phyloP scores from a whole-genome alignment of 345 rosid genomes.

The Litchi chinensis region DNA sequence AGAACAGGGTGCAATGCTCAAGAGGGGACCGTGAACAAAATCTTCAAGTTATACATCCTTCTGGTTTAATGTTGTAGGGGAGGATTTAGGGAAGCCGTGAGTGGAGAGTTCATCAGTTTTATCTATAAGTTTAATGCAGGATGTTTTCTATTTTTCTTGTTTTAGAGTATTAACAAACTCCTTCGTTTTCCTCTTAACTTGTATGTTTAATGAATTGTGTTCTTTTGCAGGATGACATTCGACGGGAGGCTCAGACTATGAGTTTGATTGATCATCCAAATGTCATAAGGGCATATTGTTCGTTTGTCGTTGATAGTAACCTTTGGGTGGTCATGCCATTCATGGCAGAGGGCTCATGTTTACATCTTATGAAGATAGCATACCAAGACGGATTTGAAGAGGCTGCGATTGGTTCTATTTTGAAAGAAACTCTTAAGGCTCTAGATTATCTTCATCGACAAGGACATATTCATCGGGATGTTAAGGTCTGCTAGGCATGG shows the following conservation, averaged over 20 bases:
- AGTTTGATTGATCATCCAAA: slow-evolving; percentile 97
- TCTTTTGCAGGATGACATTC: slow-evolving; percentile 78
- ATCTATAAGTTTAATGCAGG: neutral
- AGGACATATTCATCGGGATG: slow-evolving; percentile 98
- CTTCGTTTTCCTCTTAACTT: neutral
- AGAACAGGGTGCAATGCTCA: neutral
- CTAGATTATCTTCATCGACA: slow-evolving; percentile 93
- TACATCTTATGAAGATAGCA: slow-evolving; percentile 96
- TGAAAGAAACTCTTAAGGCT: slow-evolving; percentile 98
- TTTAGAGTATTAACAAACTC: neutral
- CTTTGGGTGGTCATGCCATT: slow-evolving; percentile 99
- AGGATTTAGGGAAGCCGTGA: neutral
- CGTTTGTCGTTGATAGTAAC: slow-evolving; percentile 80
- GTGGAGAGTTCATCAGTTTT: neutral
- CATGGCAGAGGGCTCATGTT: slow-evolving; percentile 98
- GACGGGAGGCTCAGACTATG: slow-evolving; percentile 97
- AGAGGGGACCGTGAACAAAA: neutral
- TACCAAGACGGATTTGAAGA: slow-evolving; percentile 93
- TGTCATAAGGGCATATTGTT: slow-evolving; percentile 81
- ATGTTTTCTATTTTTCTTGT: neutral
- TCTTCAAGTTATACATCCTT: neutral
- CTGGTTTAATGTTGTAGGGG: neutral
- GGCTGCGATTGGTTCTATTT: slow-evolving; percentile 80
- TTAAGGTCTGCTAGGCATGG: slow-evolving; percentile 62
- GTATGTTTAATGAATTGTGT: slow-evolving; percentile 5